Base-by-base conservation (phyloP, 768 basidiomycete genomes). In the Mycena epipterygia region DNA sequence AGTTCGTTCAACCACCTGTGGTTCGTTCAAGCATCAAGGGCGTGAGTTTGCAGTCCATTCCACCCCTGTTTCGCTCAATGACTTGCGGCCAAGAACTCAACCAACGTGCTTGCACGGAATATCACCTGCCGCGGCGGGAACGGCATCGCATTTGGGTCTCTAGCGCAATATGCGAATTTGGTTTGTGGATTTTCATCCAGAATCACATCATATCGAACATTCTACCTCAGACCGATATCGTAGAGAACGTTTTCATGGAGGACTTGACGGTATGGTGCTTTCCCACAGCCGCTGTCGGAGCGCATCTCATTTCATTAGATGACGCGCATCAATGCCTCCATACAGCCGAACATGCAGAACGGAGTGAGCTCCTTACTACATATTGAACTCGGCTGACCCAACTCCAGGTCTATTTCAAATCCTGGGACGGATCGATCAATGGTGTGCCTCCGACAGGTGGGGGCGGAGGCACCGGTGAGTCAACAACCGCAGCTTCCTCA, bases 11-110 rank as follows among this genome's bases (percentile, higher is more conserved):
- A 33, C 58, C 29, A 25, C 8, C 5, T 35, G 32, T 44, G 30
- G 25, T n/a, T n/a, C n/a, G n/a, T n/a, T n/a, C n/a, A n/a, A n/a
- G n/a, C 11, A 88, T 90, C 80, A 89, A 90, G 80, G 89, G 89
- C 9, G 88, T 89, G 73, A 30, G 87, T 77, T 52, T 3, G 5
- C 13, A 6, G 6, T 48, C 27, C 42, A 60, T 39, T 16, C 19
- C 32, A 21, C 33, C n/a, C 17, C 19, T 39, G 19, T 53, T 32
- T 2, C 6, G 13, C 16, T 58, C 23, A 21, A 33, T 60, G 32
- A 25, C 8, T 7, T 35, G 32, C 35, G 30, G 25, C 61, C 53
- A 30, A 89, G 89, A 90, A 90, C 76, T 87, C 87, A 37, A 85
- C 89, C 3, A 88, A 89, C 70, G 76, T 90, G 62, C 33, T 85